Evolutionary conservation across 192 early-diverging fungal species (phyloP).

Genomic region (Paraglomus brasilianum): DNA sequence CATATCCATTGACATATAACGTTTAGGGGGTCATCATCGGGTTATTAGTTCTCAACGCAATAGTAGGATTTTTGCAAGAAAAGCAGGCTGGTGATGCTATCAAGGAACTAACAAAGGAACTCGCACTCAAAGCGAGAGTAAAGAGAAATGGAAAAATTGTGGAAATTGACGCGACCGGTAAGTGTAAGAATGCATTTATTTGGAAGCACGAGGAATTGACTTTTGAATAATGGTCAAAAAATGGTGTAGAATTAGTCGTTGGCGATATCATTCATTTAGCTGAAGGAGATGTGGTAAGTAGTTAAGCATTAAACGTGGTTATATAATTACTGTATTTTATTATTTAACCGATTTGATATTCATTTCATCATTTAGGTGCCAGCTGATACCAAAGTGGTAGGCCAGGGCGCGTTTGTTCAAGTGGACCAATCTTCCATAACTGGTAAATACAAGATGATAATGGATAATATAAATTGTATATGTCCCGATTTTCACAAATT

Average conservation of each 20-base stretch:
- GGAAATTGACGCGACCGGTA: too few relatives aligned
- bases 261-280: constrained; percentile 73
- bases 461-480: background rate
- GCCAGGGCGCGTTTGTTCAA: too few relatives aligned
- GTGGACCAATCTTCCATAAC: too few relatives aligned
- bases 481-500: background rate
- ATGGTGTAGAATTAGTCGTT: constrained; percentile 76
- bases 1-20: constrained; percentile 68
- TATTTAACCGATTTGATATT: too few relatives aligned
- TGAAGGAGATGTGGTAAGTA: too few relatives aligned
- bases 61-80: constrained; percentile 89
- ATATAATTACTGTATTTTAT: constrained; percentile 55
- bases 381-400: too few relatives aligned
- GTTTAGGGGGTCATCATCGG: constrained; percentile 82
- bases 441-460: background rate
- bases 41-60: constrained; percentile 79
- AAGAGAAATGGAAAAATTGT: constrained; percentile 78
- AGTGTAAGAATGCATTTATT: constrained; percentile 34
- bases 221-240: constrained; percentile 14
- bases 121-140: constrained; percentile 85
- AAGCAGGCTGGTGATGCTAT: constrained; percentile 87
- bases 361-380: too few relatives aligned
- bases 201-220: too few relatives aligned
- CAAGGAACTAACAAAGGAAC: constrained; percentile 91
- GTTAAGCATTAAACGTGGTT: constrained; percentile 72